phyloP scores from a whole-genome alignment of 768 basidiomycete genomes.

The Amanita muscaria region DNA sequence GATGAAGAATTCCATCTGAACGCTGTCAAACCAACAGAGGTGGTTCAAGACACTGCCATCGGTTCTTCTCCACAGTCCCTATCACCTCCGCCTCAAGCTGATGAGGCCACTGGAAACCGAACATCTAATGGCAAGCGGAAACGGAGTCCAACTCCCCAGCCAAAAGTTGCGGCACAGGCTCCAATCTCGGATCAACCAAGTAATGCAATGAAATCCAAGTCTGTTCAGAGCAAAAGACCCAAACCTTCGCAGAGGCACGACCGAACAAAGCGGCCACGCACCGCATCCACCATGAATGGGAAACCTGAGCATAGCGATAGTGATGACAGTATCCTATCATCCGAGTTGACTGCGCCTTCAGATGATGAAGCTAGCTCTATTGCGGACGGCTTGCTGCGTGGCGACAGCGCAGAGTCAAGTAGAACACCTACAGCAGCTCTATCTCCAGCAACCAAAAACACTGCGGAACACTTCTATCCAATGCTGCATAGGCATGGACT shows the following conservation, averaged over 20 bases:
- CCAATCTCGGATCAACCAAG: not conserved
- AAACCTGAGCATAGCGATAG: not conserved
- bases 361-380: conserved; percentile 27
- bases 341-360: conserved; percentile 10
- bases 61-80: not conserved
- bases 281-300: not conserved
- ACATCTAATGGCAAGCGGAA: conserved; percentile 15
- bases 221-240: too few species aligned
- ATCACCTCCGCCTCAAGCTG: not conserved
- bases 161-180: not conserved
- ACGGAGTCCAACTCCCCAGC: conserved; percentile 11
- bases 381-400: conserved; percentile 15
- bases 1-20: not conserved
- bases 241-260: not conserved
- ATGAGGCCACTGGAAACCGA: too few species aligned
- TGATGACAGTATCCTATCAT: not conserved
- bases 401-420: not conserved
- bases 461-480: conserved; percentile 17
- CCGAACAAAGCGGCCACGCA: not conserved
- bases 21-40: not conserved
- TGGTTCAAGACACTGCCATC: not conserved
- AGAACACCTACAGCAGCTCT: not conserved
- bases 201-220: too few species aligned
- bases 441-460: not conserved
- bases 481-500: conserved; percentile 32